Evolutionary conservation across 2,329 filamentous ascomycete genomes (phyloP).

Genomic region (Ophiocordyceps sinensis): DNA sequence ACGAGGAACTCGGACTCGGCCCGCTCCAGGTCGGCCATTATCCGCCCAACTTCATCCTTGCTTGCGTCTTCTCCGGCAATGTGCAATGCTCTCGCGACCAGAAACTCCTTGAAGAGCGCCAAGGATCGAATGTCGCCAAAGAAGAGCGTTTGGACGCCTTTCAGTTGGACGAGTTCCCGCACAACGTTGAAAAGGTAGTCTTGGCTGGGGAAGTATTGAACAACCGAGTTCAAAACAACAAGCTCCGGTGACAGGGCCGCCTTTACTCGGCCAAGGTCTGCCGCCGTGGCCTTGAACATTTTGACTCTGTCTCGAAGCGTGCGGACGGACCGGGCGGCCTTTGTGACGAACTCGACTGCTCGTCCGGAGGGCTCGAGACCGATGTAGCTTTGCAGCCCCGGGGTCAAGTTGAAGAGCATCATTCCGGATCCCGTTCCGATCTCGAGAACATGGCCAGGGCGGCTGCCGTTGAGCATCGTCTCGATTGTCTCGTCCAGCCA

Average conservation of each 20-base stretch:
- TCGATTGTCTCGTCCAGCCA: conserved; percentile 17
- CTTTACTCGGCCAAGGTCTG: conserved; percentile 4
- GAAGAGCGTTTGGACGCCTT: conserved; percentile 4
- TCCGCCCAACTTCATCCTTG: neutral
- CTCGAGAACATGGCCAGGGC: conserved; percentile 10
- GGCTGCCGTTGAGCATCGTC: conserved; percentile 5
- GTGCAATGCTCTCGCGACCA: neutral
- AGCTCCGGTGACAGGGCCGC: conserved; percentile 2
- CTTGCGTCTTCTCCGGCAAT: neutral
- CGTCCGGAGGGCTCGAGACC: conserved; percentile 13
- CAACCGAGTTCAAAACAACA: conserved; percentile 14
- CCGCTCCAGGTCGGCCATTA: conserved; percentile 2
- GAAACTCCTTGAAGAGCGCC: neutral
- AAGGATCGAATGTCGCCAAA: conserved; percentile 8
- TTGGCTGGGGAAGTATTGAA: conserved; percentile 13
- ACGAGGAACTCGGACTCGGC: conserved; percentile 10
- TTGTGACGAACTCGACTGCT: conserved; percentile 9
- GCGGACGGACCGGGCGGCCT: conserved; percentile 3
- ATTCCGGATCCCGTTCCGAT: conserved; percentile 16
- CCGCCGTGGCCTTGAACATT: conserved; percentile 8
- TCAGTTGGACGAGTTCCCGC: conserved; percentile 3
- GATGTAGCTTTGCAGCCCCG: conserved; percentile 9
- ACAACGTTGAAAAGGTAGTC: conserved; percentile 10
- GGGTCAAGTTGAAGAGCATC: conserved; percentile 15
- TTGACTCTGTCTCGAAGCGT: conserved; percentile 3